phyloP scores from a whole-genome alignment of 2,329 filamentous ascomycete species.

The Aureobasidium sp. region DNA sequence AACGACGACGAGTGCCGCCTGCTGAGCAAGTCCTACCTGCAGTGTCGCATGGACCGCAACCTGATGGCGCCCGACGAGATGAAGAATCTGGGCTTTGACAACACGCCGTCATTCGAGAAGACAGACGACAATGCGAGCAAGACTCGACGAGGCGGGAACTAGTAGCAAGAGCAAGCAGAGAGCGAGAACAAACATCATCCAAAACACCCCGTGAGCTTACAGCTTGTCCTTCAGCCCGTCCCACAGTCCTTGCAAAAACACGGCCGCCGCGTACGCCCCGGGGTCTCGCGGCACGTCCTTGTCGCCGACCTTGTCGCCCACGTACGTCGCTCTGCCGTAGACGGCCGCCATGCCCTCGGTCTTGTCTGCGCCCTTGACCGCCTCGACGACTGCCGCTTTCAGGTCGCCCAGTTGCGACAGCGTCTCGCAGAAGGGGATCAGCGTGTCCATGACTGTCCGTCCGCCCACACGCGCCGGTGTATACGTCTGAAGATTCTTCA shows the following conservation, averaged over 20 bases:
- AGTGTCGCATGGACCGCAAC: conserved; percentile 90
- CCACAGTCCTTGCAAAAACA: conserved; percentile 30
- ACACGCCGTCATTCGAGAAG: conserved; percentile 5
- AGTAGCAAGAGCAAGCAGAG: neutral
- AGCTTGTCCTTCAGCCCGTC: conserved; percentile 21
- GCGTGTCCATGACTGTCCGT: conserved; percentile 33
- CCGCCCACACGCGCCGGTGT: conserved; percentile 31
- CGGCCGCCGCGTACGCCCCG: conserved; percentile 31
- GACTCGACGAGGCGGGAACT: neutral
- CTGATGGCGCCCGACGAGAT: conserved; percentile 95
- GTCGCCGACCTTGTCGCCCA: conserved; percentile 26
- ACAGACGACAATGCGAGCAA: neutral
- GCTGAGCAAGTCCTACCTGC: conserved; percentile 80
- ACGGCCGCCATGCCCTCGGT: conserved; percentile 32
- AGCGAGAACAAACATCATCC: neutral
- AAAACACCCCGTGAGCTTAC: too few relatives aligned
- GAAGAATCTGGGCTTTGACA: conserved; percentile 78
- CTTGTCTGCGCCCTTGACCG: conserved; percentile 28
- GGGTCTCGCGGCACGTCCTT: conserved; percentile 31
- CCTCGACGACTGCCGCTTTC: conserved; percentile 27
- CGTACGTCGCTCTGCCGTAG: conserved; percentile 33
- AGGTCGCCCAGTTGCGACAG: conserved; percentile 25
- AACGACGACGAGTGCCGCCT: conserved; percentile 81
- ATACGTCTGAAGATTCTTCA: conserved; percentile 38
- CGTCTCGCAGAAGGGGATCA: conserved; percentile 34